phyloP scores from a whole-genome alignment of 495 filamentous ascomycete genomes.

The Tuber melanosporum region DNA sequence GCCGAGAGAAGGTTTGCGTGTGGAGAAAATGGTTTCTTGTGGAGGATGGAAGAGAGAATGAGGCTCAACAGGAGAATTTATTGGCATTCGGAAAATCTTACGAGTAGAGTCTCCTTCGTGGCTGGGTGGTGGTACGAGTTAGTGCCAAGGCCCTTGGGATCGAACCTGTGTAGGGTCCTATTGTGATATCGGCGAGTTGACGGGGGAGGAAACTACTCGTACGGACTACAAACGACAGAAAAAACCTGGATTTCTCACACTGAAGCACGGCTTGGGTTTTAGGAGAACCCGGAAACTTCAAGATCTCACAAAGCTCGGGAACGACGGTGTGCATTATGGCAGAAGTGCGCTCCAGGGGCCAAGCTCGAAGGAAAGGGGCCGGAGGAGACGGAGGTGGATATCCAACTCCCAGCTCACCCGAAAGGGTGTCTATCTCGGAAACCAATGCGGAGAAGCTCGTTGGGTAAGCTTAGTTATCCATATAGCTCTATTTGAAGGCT shows the following conservation, averaged over 20 bases:
- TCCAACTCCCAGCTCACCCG: background rate
- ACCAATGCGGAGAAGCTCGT: conserved; percentile 12
- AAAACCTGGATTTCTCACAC: background rate
- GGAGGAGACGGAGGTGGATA: background rate
- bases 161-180: too few species aligned
- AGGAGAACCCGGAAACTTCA: background rate
- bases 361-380: background rate
- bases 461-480: conserved; percentile 7
- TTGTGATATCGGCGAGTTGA: background rate
- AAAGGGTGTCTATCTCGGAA: conserved; percentile 13
- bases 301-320: background rate
- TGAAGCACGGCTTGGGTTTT: background rate
- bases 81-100: background rate
- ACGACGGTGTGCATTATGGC: conserved; percentile 15
- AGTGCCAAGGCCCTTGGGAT: background rate
- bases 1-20: background rate
- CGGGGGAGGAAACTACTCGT: background rate
- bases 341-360: conserved; percentile 6
- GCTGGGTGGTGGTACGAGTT: background rate
- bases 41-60: background rate
- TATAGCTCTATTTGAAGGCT: background rate
- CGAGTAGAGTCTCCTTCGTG: background rate
- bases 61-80: background rate
- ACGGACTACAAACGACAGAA: background rate
- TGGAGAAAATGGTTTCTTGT: background rate